Evolutionary conservation across 306 rosid species (phyloP).

Genomic region (Ziziphus jujuba): DNA sequence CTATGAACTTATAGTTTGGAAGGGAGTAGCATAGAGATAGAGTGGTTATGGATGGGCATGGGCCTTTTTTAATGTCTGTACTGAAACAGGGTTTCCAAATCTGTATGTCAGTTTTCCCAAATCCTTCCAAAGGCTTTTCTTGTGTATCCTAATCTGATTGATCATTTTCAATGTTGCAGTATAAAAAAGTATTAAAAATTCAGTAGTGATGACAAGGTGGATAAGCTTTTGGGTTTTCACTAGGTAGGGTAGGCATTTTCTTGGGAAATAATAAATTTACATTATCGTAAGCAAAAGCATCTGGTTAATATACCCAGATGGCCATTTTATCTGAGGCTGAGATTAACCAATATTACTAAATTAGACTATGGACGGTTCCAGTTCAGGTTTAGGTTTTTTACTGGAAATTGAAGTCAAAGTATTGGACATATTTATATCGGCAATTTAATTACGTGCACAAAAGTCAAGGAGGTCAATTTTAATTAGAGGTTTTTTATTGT

Average conservation of each 20-base stretch:
- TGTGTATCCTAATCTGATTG: constrained; percentile 38
- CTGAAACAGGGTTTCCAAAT: constrained; percentile 25
- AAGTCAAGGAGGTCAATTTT: constrained; percentile 21
- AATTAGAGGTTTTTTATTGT: too few species aligned
- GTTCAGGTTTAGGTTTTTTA: too few species aligned
- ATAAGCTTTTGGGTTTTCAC: constrained; percentile 27
- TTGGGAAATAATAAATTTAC: constrained; percentile 9
- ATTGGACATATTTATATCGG: too few species aligned
- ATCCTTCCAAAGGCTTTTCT: constrained; percentile 33
- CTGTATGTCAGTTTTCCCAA: constrained; percentile 33
- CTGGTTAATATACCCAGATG: constrained; percentile 8
- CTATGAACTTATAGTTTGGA: constrained; percentile 11
- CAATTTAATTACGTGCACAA: background rate
- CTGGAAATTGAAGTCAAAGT: too few species aligned
- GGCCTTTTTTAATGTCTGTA: constrained; percentile 26
- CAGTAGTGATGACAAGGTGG: constrained; percentile 45
- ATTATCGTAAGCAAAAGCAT: constrained; percentile 7
- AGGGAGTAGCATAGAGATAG: constrained; percentile 19
- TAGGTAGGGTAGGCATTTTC: constrained; percentile 24
- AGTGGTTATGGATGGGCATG: constrained; percentile 28
- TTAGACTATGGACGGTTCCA: background rate
- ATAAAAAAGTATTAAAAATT: constrained; percentile 11
- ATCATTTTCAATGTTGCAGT: constrained; percentile 13
- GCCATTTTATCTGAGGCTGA: background rate
- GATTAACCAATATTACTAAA: background rate